Base-by-base conservation (phyloP, 116 monocot genomes). In the Posidonia oceanica region DNA sequence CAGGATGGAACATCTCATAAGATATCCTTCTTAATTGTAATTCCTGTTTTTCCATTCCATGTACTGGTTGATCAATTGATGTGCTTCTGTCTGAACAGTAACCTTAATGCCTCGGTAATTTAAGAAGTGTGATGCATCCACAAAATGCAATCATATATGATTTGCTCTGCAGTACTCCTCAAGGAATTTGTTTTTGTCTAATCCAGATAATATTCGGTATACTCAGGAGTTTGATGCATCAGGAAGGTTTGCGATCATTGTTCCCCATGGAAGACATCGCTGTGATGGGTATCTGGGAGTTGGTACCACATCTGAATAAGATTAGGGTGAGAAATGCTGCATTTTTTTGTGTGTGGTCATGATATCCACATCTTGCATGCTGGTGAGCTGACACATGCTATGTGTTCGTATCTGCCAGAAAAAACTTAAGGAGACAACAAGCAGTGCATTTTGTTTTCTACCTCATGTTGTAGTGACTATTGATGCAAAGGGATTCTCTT, bases 181-280 rank as follows among this genome's bases (percentile, higher is more conserved):
- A 22, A 36, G 52, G 44, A 52, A 48, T 11, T 5, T 6, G 18
- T 67, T 44, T 23, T 53, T 52, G 23, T 54, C 10, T 52, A 29
- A 29, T 53, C 44, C 23, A 20, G 20, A 52, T 4, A 14, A 22
- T 29, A 52, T 42, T 65, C 18, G 65, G 68, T 53, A 36, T 69
- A 55, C 40, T 40, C 74, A 96, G 96, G 72, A 37, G 66, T 51
- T 82, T 83, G 48, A 97, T 97, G 97, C 14, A 65, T 59, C 85
- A 85, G 62, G 79, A 85, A 77, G 89, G 92, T 7, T 74, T 97
- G 72, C 70, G 73, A 59, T 80, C 97, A 29, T 56, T 97, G 52
- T 97, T 97, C 73, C 85, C 89, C 14, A 89, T 97, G 89, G 97
- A 97, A 81, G 92, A 97, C 29, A 87, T 97, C 71, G 69, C 97